These are phyloP conservation scores for Ophiocordyceps unilateralis DNA, from an alignment of 2,329 filamentous ascomycete genomes.

Conservation along the genomic window DNA sequence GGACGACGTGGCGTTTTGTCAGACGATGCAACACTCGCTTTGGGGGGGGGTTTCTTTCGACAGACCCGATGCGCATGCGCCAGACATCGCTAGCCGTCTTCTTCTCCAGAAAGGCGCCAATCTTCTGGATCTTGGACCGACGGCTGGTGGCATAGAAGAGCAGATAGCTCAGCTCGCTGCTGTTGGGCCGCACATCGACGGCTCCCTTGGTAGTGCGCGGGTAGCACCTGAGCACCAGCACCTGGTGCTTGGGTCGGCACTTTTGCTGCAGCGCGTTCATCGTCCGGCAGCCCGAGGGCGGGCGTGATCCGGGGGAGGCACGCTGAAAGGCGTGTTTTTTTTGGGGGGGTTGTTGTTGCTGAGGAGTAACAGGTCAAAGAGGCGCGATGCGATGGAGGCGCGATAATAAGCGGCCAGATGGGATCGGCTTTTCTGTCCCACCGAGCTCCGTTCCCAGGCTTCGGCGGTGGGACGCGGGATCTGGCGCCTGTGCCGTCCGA, in stretches of 20 bases:
- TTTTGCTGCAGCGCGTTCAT: slow-evolving; percentile 52
- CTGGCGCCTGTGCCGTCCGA: too few species aligned
- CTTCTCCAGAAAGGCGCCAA: slow-evolving; percentile 86
- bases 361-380: neutral
- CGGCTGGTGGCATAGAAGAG: slow-evolving; percentile 93
- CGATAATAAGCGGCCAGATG: neutral
- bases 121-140: slow-evolving; percentile 89
- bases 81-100: slow-evolving; percentile 84
- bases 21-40: neutral
- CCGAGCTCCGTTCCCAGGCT: neutral
- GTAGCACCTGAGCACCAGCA: slow-evolving; percentile 91
- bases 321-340: too few species aligned
- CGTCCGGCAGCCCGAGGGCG: slow-evolving; percentile 1
- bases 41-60: too few species aligned
- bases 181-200: slow-evolving; percentile 87
- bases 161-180: slow-evolving; percentile 90
- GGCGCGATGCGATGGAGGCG: neutral
- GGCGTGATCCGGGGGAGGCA: neutral
- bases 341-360: neutral
- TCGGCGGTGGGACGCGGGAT: neutral
- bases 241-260: slow-evolving; percentile 88
- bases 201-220: slow-evolving; percentile 81
- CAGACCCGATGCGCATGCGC: slow-evolving; percentile 69
- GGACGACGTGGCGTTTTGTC: neutral
- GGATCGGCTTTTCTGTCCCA: neutral